Percentiles rank a stretch among this genome's conserved stretches.
Conservation (phyloP, 495 filamentous ascomycete species). For the Xanthoparmelia taractica region DNA sequence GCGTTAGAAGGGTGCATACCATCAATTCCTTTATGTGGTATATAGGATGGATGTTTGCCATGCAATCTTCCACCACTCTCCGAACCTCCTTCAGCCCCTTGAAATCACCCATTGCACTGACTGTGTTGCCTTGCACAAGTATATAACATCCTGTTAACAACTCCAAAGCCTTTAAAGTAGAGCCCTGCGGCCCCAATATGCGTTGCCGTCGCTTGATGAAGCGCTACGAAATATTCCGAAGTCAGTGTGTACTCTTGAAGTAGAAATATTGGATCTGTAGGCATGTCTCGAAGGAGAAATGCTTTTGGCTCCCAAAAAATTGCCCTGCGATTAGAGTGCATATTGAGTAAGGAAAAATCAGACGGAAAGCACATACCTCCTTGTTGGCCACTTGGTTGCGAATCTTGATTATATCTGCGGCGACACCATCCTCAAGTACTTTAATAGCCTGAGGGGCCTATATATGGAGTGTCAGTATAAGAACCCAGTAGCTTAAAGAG, state of each 20-base stretch:
- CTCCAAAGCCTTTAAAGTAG: constrained; percentile 88
- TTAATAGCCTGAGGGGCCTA: constrained; percentile 72
- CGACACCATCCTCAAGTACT: constrained; percentile 84
- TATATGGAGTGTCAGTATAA: background rate
- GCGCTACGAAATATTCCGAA: constrained; percentile 32
- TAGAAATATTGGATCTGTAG: background rate
- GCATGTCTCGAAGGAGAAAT: background rate
- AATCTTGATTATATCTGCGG: constrained; percentile 93
- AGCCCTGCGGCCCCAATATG: constrained; percentile 76
- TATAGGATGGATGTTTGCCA: constrained; percentile 89
- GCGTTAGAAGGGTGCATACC: constrained; percentile 27
- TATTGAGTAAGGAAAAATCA: background rate
- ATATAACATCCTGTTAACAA: constrained; percentile 92
- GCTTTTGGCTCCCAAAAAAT: background rate
- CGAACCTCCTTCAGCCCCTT: constrained; percentile 92
- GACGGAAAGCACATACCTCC: constrained; percentile 38
- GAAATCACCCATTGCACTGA: constrained; percentile 80
- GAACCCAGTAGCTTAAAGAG: background rate
- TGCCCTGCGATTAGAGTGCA: background rate
- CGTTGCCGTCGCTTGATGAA: constrained; percentile 94
- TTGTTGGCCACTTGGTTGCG: constrained; percentile 84
- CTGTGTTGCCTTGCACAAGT: constrained; percentile 94
- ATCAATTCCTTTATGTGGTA: constrained; percentile 98
- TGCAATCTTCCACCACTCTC: constrained; percentile 85
- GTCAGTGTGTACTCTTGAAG: background rate